Percentiles rank a stretch among this genome's conserved stretches.
Evolutionary conservation across 2,329 filamentous ascomycete genomes (phyloP).

Genomic region (Aphanoascus verrucosus): DNA sequence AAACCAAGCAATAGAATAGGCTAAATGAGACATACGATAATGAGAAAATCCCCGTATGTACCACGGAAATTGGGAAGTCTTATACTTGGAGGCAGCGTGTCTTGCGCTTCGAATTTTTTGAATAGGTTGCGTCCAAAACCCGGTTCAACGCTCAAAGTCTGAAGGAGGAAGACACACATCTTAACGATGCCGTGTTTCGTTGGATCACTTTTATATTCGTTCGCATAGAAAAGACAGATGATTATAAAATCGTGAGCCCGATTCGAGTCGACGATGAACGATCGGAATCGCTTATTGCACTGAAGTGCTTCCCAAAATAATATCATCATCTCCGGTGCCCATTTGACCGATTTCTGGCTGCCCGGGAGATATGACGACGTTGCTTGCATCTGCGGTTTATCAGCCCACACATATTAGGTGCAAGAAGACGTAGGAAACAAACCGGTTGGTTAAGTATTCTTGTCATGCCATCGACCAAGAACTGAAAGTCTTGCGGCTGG

Average conservation of each 20-base stretch:
- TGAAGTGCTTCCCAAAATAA: conserved; percentile 95
- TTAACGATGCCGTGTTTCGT: conserved; percentile 85
- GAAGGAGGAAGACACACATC: conserved; percentile 95
- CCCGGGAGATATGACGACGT: conserved; percentile 82
- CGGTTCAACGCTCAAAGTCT: conserved; percentile 86
- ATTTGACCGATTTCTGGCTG: conserved; percentile 66
- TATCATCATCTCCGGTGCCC: conserved; percentile 92
- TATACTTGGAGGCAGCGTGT: conserved; percentile 72
- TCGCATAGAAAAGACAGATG: conserved; percentile 79
- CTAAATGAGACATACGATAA: conserved; percentile 62
- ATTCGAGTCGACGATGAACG: conserved; percentile 94
- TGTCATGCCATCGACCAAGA: conserved; percentile 88
- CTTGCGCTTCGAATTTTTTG: conserved; percentile 76
- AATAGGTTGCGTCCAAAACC: conserved; percentile 87
- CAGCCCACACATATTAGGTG: conserved; percentile 11
- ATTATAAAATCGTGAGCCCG: conserved; percentile 87
- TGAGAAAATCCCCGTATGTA: conserved; percentile 84
- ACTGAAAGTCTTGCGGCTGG: conserved; percentile 92
- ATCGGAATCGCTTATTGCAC: conserved; percentile 93
- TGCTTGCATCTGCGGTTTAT: conserved; percentile 54
- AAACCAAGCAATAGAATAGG: not conserved
- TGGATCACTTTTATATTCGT: conserved; percentile 75
- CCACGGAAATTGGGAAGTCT: conserved; percentile 75
- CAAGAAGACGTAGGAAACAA: conserved; percentile 17
- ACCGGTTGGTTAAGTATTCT: conserved; percentile 80